Percentiles rank a stretch among this genome's conserved stretches.
Conservation (phyloP, 2,329 filamentous ascomycete species). For the Stagonosporopsis cucurbitacearum region DNA sequence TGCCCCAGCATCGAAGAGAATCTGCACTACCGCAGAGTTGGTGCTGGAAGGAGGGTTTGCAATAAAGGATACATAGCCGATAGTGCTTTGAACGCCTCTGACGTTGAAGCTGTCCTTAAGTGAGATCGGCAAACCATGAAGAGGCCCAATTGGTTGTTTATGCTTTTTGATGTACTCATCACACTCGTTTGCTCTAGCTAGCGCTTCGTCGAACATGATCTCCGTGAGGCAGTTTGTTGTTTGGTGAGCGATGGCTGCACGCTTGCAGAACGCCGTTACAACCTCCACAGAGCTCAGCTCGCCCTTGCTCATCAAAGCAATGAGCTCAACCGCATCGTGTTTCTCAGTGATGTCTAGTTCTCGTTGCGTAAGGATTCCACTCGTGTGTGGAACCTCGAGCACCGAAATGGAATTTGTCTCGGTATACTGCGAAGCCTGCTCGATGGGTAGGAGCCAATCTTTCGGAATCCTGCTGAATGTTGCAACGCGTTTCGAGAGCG, state of each 20-base stretch:
- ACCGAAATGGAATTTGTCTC: slow-evolving; percentile 34
- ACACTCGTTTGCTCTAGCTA: slow-evolving; percentile 47
- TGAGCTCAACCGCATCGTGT: slow-evolving; percentile 43
- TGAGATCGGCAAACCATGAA: slow-evolving; percentile 61
- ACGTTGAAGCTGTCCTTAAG: slow-evolving; percentile 65
- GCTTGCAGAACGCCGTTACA: slow-evolving; percentile 60
- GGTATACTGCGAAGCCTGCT: slow-evolving; percentile 25
- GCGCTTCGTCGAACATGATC: slow-evolving; percentile 52
- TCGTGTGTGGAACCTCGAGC: slow-evolving; percentile 38
- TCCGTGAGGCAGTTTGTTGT: slow-evolving; percentile 58
- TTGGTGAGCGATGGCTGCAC: slow-evolving; percentile 64
- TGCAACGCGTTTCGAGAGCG: slow-evolving; percentile 38
- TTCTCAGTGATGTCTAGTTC: slow-evolving; percentile 47
- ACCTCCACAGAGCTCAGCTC: slow-evolving; percentile 51
- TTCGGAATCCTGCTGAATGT: slow-evolving; percentile 40
- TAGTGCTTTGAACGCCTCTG: slow-evolving; percentile 62
- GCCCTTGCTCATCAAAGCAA: slow-evolving; percentile 33
- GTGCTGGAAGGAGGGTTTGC: slow-evolving; percentile 37
- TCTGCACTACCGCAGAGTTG: slow-evolving; percentile 47
- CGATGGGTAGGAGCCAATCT: slow-evolving; percentile 41
- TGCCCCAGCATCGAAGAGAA: slow-evolving; percentile 52
- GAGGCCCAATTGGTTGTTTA: slow-evolving; percentile 55
- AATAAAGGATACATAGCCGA: slow-evolving; percentile 62
- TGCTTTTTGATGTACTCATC: slow-evolving; percentile 48
- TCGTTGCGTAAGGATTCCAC: slow-evolving; percentile 38